Percentiles rank a stretch among this genome's conserved stretches.
Conservation (phyloP, 2,329 filamentous ascomycete species). For the Byssochlamys sp. region DNA sequence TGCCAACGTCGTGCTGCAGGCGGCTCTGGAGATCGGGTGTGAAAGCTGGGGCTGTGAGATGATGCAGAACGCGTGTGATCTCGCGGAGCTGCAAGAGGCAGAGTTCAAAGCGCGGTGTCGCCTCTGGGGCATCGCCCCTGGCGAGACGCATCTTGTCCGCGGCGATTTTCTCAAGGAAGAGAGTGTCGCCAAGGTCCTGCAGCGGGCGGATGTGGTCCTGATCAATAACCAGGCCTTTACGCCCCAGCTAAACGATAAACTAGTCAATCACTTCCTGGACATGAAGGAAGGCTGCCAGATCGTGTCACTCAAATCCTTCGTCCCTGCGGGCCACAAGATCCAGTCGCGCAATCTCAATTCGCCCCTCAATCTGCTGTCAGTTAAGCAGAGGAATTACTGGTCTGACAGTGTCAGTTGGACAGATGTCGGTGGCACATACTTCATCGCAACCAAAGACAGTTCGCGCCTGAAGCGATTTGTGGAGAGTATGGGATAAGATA, state of each 20-base stretch:
- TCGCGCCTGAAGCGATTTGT: conserved; percentile 43
- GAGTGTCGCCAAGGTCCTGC: conserved; percentile 61
- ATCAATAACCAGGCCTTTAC: conserved; percentile 98
- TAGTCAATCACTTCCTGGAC: conserved; percentile 85
- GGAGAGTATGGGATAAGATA: conserved; percentile 23
- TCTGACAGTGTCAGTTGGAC: conserved; percentile 79
- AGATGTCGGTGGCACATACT: conserved; percentile 72
- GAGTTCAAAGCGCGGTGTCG: conserved; percentile 80
- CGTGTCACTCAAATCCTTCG: conserved; percentile 85
- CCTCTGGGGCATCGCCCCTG: conserved; percentile 77
- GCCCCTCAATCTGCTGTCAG: conserved; percentile 69
- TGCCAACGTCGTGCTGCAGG: conserved; percentile 89
- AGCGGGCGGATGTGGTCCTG: conserved; percentile 83
- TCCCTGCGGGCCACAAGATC: conserved; percentile 67
- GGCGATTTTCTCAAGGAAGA: conserved; percentile 74
- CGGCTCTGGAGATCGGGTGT: conserved; percentile 83
- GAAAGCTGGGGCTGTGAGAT: conserved; percentile 95
- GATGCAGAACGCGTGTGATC: conserved; percentile 78
- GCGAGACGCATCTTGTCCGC: conserved; percentile 66
- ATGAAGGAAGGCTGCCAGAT: conserved; percentile 83
- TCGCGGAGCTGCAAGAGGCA: conserved; percentile 67
- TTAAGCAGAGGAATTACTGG: conserved; percentile 62
- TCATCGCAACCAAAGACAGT: conserved; percentile 70
- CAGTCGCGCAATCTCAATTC: conserved; percentile 66
- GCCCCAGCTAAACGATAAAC: conserved; percentile 69